phyloP scores from a whole-genome alignment of 2,329 filamentous ascomycete genomes.

The Cryphonectria naterciae region DNA sequence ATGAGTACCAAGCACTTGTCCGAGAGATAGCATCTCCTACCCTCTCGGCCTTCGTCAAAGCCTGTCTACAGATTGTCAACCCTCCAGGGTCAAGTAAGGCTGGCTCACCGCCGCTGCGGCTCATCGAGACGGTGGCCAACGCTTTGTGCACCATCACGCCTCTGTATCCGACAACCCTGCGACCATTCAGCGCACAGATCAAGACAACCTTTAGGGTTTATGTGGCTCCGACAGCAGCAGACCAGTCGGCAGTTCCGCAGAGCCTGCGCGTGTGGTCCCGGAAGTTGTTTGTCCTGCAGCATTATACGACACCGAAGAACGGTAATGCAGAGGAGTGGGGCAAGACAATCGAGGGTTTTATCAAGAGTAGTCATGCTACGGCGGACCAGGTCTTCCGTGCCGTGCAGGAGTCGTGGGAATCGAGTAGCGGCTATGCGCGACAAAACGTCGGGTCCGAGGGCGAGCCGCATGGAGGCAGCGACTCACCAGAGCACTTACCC shows the following conservation, averaged over 20 bases:
- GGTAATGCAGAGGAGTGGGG: conserved; percentile 78
- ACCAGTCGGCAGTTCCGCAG: conserved; percentile 51
- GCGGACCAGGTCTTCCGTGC: conserved; percentile 79
- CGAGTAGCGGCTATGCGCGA: conserved; percentile 56
- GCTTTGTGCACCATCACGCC: conserved; percentile 74
- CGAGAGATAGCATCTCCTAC: conserved; percentile 87
- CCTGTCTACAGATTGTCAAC: conserved; percentile 70
- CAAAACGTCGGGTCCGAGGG: conserved; percentile 49
- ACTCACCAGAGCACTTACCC: conserved; percentile 57
- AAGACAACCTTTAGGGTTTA: conserved; percentile 62
- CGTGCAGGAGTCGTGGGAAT: conserved; percentile 81
- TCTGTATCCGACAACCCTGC: conserved; percentile 82
- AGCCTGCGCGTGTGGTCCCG: conserved; percentile 63
- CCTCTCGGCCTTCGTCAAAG: conserved; percentile 72
- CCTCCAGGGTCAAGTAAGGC: conserved; percentile 44
- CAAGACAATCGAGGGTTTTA: conserved; percentile 63
- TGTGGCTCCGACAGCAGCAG: conserved; percentile 66
- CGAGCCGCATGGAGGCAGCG: conserved; percentile 52
- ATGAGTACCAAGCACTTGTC: conserved; percentile 79
- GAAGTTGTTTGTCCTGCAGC: conserved; percentile 70
- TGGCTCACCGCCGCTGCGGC: conserved; percentile 46
- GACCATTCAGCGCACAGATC: conserved; percentile 74
- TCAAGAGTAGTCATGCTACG: conserved; percentile 70
- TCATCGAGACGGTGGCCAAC: conserved; percentile 71
- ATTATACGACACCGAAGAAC: conserved; percentile 81